Percentiles rank a stretch among this genome's conserved stretches.
Conservation (phyloP, 1,284 basidiomycete genomes). For the Chondrostereum purpureum region DNA sequence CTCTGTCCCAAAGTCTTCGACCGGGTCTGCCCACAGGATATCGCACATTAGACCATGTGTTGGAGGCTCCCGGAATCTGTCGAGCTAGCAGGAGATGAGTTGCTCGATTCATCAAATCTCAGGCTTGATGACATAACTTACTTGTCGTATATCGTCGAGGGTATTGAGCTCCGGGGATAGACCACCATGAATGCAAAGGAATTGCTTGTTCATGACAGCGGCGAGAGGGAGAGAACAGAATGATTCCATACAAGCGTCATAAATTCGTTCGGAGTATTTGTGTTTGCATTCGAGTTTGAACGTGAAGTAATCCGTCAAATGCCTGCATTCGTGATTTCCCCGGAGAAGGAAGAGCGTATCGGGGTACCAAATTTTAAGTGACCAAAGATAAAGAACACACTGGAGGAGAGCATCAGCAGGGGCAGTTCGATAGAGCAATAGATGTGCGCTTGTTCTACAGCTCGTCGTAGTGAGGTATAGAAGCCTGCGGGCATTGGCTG, state of each 20-base stretch:
- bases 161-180: constrained; percentile 88
- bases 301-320: constrained; percentile 84
- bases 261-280: constrained; percentile 88
- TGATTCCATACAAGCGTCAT: constrained; percentile 89
- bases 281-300: constrained; percentile 94
- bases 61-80: constrained; percentile 92
- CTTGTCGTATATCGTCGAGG: constrained; percentile 80
- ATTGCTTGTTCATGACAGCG: constrained; percentile 96
- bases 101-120: too few relatives aligned
- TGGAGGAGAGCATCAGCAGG: constrained; percentile 27
- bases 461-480: too few relatives aligned
- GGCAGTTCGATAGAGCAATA: too few relatives aligned
- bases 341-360: constrained; percentile 86
- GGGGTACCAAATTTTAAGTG: constrained; percentile 90
- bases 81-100: constrained; percentile 48
- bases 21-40: constrained; percentile 90
- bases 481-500: too few relatives aligned
- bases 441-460: too few relatives aligned
- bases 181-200: constrained; percentile 92
- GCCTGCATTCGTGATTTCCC: constrained; percentile 88
- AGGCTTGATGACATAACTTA: too few relatives aligned
- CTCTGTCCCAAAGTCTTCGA: constrained; percentile 91
- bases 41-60: constrained; percentile 95
- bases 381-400: constrained; percentile 88
- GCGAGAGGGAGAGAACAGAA: constrained; percentile 91